Conservation (phyloP, 1,139 yeast species). For the Insectozyma bohioensis region DNA sequence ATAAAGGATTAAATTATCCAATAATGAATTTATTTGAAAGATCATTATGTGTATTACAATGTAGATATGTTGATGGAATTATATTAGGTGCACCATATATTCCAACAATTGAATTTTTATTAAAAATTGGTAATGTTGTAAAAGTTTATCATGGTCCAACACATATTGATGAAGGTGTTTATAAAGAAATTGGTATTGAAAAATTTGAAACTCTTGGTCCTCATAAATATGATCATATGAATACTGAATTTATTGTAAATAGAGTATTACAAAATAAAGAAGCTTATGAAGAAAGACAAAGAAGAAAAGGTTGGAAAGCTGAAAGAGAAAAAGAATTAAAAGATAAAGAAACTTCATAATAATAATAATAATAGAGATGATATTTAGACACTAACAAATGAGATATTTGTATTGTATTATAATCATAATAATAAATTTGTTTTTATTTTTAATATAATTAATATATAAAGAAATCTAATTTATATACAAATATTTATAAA, state of each 20-base stretch:
- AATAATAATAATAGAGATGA: no score
- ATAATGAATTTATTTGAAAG: slow-evolving; percentile 88
- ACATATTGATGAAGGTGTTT: slow-evolving; percentile 34
- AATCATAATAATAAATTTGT: background rate
- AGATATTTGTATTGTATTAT: background rate
- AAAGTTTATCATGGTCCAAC: slow-evolving; percentile 69
- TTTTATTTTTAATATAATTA: background rate
- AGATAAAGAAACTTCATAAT: slow-evolving; percentile 16
- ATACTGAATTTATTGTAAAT: slow-evolving; percentile 64
- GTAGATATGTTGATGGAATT: slow-evolving; percentile 79
- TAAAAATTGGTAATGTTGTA: slow-evolving; percentile 39
- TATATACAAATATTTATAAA: no score
- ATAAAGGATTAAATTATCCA: slow-evolving; percentile 71
- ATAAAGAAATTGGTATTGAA: slow-evolving; percentile 31
- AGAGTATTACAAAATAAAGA: slow-evolving; percentile 65
- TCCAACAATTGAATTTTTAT: slow-evolving; percentile 43
- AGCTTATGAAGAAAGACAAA: slow-evolving; percentile 76
- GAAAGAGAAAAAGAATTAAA: slow-evolving; percentile 33
- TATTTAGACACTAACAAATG: no score
- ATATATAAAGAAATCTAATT: no score
- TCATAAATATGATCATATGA: slow-evolving; percentile 59
- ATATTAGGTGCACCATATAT: slow-evolving; percentile 66
- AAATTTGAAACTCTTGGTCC: slow-evolving; percentile 44
- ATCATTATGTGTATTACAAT: slow-evolving; percentile 82
- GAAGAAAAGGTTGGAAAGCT: slow-evolving; percentile 74